These are phyloP conservation scores for Sechiopsis laciniata DNA, from an alignment of 306 rosid species.

Conservation along the genomic window DNA sequence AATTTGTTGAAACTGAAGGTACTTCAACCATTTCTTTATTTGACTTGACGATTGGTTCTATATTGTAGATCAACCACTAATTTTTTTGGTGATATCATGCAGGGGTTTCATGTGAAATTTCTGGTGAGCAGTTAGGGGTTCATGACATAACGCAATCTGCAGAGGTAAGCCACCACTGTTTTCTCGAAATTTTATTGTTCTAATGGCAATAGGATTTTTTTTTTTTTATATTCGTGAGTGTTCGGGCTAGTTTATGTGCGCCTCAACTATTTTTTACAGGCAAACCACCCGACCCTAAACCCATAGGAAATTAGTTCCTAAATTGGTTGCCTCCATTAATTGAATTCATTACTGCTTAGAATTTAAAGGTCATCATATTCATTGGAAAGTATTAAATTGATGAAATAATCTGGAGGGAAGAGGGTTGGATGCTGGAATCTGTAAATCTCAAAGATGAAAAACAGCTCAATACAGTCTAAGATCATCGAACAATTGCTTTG, in stretches of 20 bases:
- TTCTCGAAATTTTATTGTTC: neutral
- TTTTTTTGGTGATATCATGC: slow-evolving; percentile 23
- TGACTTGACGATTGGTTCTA: neutral
- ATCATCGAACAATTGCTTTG: neutral
- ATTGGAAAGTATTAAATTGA: neutral
- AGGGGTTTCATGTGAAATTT: slow-evolving; percentile 38
- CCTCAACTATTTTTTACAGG: no score
- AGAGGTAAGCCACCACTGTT: slow-evolving; percentile 42
- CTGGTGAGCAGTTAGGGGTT: slow-evolving; percentile 22
- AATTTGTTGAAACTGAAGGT: slow-evolving; percentile 43
- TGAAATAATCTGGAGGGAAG: neutral
- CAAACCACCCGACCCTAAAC: no score
- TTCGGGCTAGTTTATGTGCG: no score
- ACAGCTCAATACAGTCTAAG: no score
- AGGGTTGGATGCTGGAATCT: neutral
- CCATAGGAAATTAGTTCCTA: no score
- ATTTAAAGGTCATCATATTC: no score
- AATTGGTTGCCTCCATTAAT: no score
- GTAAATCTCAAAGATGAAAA: neutral
- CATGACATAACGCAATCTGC: slow-evolving; percentile 35
- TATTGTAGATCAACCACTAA: neutral
- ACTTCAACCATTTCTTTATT: slow-evolving; percentile 15
- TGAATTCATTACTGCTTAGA: no score
- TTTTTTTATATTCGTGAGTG: no score
- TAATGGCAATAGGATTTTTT: no score